Percentiles rank a stretch among this genome's conserved stretches.
These are phyloP conservation scores for Cupressus sempervirens DNA, from an alignment of 75 land plant genomes.

Conservation along the genomic window DNA sequence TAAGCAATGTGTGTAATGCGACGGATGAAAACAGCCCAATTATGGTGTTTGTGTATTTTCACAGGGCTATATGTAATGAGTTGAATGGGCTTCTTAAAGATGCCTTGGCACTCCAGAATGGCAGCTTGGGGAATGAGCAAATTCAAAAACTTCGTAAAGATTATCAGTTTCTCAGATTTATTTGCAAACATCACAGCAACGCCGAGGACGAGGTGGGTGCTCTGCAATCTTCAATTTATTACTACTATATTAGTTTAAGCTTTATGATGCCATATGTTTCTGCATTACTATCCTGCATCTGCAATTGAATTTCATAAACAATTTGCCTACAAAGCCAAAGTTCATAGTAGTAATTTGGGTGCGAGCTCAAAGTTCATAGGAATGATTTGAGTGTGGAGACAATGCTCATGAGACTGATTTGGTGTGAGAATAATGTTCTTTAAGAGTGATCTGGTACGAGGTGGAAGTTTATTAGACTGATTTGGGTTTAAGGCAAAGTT, in stretches of 20 bases:
- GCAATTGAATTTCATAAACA: not conserved
- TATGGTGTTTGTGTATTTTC: slow-evolving; percentile 6
- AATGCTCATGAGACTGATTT: not conserved
- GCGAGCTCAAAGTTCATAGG: not conserved
- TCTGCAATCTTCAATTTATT: not conserved
- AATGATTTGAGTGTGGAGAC: not conserved
- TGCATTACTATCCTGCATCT: not conserved
- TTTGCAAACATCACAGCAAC: slow-evolving; percentile 6
- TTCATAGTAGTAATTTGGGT: not conserved
- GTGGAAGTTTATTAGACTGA: too few relatives aligned
- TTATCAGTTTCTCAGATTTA: slow-evolving; percentile 1
- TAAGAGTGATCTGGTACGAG: too few relatives aligned
- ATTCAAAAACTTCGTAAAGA: not conserved
- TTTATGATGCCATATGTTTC: not conserved
- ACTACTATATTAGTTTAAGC: too few relatives aligned
- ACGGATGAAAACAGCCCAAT: not conserved
- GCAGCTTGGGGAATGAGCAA: not conserved
- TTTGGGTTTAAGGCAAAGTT: too few relatives aligned
- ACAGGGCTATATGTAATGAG: slow-evolving; percentile 7
- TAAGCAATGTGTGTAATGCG: not conserved
- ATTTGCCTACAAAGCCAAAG: not conserved
- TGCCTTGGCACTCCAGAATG: not conserved
- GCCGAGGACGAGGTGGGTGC: slow-evolving; percentile 7
- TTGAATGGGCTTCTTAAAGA: not conserved
- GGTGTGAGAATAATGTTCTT: not conserved